Percentiles rank a stretch among this genome's conserved stretches.
These are phyloP conservation scores for Sinapis alba DNA, from an alignment of 441 rosid genomes.

Conservation along the genomic window DNA sequence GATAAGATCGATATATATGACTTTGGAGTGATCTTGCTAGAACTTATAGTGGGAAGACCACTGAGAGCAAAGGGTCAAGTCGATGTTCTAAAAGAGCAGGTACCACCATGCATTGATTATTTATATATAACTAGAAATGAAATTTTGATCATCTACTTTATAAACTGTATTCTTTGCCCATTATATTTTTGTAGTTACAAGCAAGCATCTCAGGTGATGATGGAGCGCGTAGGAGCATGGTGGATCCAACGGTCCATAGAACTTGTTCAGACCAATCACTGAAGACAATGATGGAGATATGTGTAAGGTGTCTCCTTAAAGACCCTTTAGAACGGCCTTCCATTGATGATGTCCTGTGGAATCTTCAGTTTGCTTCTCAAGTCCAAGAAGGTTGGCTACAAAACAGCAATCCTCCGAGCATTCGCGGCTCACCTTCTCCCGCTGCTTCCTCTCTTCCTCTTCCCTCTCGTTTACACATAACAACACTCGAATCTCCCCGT, in stretches of 20 bases:
- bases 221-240: constrained; percentile 58
- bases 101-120: constrained; percentile 16
- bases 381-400: constrained; percentile 53
- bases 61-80: constrained; percentile 58
- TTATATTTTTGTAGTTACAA: constrained; percentile 53
- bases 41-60: constrained; percentile 75
- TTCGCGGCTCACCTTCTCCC: constrained; percentile 34
- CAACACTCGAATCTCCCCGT: constrained; percentile 38
- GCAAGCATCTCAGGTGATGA: constrained; percentile 51
- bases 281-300: constrained; percentile 80
- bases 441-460: constrained; percentile 31
- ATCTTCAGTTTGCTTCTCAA: constrained; percentile 95
- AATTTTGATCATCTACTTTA: neutral
- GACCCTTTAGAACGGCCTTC: constrained; percentile 77
- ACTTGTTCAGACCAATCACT: constrained; percentile 78
- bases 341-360: constrained; percentile 89
- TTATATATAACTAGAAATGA: neutral
- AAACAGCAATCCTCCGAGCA: constrained; percentile 35
- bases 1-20: constrained; percentile 72
- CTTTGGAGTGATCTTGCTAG: constrained; percentile 88
- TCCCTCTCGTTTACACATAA: constrained; percentile 35
- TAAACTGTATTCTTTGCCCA: neutral
- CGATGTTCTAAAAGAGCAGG: constrained; percentile 60
- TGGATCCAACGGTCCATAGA: constrained; percentile 62
- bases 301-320: constrained; percentile 67